These are phyloP conservation scores for Castanospermum australe DNA, from an alignment of 306 rosid genomes.

Conservation along the genomic window DNA sequence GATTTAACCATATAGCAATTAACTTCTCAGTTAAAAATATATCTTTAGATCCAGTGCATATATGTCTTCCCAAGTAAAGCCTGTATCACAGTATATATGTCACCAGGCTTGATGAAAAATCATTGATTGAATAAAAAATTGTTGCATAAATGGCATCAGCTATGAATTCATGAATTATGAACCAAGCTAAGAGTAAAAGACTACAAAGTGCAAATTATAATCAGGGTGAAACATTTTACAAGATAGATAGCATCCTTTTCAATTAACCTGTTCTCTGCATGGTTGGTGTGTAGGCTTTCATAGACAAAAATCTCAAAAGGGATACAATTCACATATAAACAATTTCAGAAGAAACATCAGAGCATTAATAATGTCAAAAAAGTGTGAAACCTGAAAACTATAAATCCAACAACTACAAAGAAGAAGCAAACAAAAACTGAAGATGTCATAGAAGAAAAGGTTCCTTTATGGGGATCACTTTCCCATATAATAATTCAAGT, in stretches of 20 bases:
- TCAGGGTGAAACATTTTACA: background rate
- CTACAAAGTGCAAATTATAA: background rate
- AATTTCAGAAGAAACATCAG: background rate
- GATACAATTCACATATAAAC: background rate
- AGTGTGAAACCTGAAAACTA: background rate
- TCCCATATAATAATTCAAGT: slow-evolving; percentile 6
- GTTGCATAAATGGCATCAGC: background rate
- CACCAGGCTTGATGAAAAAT: background rate
- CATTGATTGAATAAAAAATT: background rate
- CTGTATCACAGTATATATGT: background rate
- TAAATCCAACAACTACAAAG: slow-evolving; percentile 15
- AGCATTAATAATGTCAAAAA: slow-evolving; percentile 14
- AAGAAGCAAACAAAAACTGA: slow-evolving; percentile 5
- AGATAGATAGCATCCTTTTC: slow-evolving; percentile 12
- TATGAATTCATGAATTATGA: background rate
- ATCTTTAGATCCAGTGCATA: slow-evolving; percentile 4
- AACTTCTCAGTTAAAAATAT: background rate
- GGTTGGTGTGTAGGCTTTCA: background rate
- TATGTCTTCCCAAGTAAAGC: slow-evolving; percentile 16
- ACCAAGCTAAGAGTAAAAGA: slow-evolving; percentile 1
- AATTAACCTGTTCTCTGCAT: background rate
- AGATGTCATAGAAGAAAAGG: slow-evolving; percentile 1
- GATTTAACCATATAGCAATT: slow-evolving; percentile 8
- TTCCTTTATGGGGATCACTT: slow-evolving; percentile 4
- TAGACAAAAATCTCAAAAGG: slow-evolving; percentile 18